Conservation (phyloP, 1,284 basidiomycete species). For the Phaffia rhodozyma region DNA sequence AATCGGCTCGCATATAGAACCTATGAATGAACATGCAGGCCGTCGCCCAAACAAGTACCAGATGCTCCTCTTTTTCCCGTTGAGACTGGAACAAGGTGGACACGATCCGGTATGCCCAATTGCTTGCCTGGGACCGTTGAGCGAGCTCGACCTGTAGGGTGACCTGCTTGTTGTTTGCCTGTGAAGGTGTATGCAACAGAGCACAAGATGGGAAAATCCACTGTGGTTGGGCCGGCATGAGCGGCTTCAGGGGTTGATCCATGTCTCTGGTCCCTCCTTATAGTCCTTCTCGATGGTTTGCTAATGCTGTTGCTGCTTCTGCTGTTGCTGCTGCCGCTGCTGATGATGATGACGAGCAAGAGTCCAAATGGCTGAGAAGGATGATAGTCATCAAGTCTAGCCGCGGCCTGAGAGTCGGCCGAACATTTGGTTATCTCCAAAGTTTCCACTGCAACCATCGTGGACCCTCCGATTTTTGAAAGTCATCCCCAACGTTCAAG, state of each 20-base stretch:
- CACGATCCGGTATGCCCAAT: slow-evolving; percentile 2
- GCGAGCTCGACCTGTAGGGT: slow-evolving; percentile 7
- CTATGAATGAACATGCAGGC: slow-evolving; percentile 25
- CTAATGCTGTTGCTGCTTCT: no score
- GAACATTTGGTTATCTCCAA: no score
- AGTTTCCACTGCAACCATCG: no score
- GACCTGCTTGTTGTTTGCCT: slow-evolving; percentile 7
- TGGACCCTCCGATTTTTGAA: no score
- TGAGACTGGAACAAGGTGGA: not conserved
- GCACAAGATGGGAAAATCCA: slow-evolving; percentile 19
- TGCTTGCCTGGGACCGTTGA: not conserved
- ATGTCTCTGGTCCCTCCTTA: no score
- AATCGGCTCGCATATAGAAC: slow-evolving; percentile 27
- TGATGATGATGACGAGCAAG: no score
- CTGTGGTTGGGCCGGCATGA: slow-evolving; percentile 17
- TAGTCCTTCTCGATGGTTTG: no score
- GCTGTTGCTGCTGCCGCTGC: no score
- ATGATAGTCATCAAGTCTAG: no score
- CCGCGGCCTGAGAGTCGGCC: no score
- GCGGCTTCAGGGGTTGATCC: not conserved
- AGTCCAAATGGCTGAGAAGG: no score
- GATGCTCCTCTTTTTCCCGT: not conserved
- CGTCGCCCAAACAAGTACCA: slow-evolving; percentile 11
- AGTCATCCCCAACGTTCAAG: no score
- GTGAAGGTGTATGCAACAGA: slow-evolving; percentile 18